Conservation (phyloP, 2,329 filamentous ascomycete species). For the Aspergillus latus region DNA sequence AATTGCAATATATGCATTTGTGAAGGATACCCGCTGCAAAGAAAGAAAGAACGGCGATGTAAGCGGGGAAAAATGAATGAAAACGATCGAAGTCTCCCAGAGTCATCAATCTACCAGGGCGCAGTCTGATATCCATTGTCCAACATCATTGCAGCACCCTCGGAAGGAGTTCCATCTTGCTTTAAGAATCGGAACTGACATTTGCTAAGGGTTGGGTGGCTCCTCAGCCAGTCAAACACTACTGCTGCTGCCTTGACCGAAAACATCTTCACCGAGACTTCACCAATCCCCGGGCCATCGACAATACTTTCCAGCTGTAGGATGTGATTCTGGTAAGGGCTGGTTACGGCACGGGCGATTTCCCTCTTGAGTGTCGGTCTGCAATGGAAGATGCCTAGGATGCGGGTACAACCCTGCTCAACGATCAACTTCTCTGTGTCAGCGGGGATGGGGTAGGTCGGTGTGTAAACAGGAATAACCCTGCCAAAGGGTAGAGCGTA, state of each 20-base stretch:
- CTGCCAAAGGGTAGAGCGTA: constrained; percentile 19
- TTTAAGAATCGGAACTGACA: constrained; percentile 23
- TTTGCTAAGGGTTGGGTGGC: constrained; percentile 14
- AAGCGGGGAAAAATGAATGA: neutral
- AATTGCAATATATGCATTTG: neutral
- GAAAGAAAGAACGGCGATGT: neutral
- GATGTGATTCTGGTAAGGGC: constrained; percentile 4
- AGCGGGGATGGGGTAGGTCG: constrained; percentile 32
- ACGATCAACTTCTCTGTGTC: constrained; percentile 24
- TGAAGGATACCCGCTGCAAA: neutral
- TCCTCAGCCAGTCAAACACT: constrained; percentile 16
- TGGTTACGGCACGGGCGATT: constrained; percentile 13
- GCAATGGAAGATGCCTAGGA: constrained; percentile 22
- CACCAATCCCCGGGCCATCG: constrained; percentile 12
- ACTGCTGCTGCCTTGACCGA: constrained; percentile 22
- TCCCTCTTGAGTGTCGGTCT: constrained; percentile 12
- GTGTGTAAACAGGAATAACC: constrained; percentile 28
- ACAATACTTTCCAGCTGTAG: constrained; percentile 21
- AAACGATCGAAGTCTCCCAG: neutral
- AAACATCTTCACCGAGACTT: constrained; percentile 22
- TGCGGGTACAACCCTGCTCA: constrained; percentile 27
- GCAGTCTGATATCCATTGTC: neutral
- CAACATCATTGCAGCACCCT: neutral
- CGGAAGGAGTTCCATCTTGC: neutral
- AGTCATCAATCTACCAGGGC: neutral